Evolutionary conservation across 2,329 filamentous ascomycete genomes (phyloP), one percentile per base, ranked within the genome.

Genomic region (Ophiostoma sp.): DNA sequence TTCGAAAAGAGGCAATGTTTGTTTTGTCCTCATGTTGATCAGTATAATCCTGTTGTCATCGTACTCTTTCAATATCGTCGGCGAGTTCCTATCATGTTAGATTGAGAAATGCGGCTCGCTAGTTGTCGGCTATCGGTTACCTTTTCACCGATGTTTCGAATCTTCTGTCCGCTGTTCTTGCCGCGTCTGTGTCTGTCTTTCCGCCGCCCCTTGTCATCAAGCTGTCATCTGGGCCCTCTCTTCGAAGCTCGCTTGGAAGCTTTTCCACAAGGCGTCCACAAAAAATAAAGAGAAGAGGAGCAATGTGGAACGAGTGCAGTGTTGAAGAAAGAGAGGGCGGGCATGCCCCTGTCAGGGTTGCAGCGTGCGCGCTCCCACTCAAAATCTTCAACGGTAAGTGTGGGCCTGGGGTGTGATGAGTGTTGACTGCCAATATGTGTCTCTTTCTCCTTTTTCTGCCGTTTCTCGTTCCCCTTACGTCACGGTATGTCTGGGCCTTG

Each of bases 321-420:
- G 45, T 22, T 22, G 50, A 25, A 22, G 8, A 22, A 15, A 57
- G 25, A 57, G 52, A 17, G 39, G 39, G 39, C 9, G 39, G 39
- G 15, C 39, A 12, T 3, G 39, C 36, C 61, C 61, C 36, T 66
- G 61, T 19, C 61, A 45, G n/a, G 36, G 61, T 66, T 45, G 61
- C 61, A 45, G n/a, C 59, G 61, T 42, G 9, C n/a, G 61, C 36
- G 57, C 61, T 64, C 59, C 59, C 61, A 66, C n/a, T 66, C 36
- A 19, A 28, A 45, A 19, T 19, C 36, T 42, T 17, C 22, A 28
- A 42, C 36, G 61, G 61, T 66, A 22, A 42, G 22, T 66, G 36
- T 45, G 61, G 61, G 22, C 12, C 61, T 28, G 61, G 25, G 52
- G 52, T 22, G 42, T 19, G 15, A 6, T 4, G 12, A 17, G 15